Base-by-base conservation (phyloP, 768 basidiomycete genomes). In the Russula foetens region DNA sequence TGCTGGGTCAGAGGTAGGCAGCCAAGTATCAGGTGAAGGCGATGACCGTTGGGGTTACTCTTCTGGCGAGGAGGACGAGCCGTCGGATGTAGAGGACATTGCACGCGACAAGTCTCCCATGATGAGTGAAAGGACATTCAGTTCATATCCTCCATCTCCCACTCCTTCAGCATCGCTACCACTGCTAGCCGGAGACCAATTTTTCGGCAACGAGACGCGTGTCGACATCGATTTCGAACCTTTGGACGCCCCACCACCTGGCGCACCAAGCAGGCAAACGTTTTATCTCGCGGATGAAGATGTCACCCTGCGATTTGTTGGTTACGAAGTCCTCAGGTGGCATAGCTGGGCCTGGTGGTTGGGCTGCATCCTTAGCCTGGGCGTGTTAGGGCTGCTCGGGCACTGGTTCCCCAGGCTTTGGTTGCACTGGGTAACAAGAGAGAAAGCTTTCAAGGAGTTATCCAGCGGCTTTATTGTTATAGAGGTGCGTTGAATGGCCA, bases 371-470 rank as follows among this genome's bases (percentile, higher is more conserved):
- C 52, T 88, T 8, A 83, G 84, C 2, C 73, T 86, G 12, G 96
- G 97, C 5, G 71, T 82, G 5, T 75, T 98, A 23, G 86, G 81
- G 12, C 78, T 99, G 19, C 72, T 95, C 9, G 95, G 94, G 4
- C 85, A 93, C 68, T 99, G 97, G 97, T 85, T 97, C 65, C 97
- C 97, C 58, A 82, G 80, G 6, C 65, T 94, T 28, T 98, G 97
- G 97, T 81, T 98, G 53, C 83, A 83, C 29, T 95, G 88, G 82
- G 88, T 90, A 23, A 84, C 92, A 2, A 79, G 75, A 47, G 91
- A 95, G 71, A 90, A 82, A 55, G 87, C 88, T 23, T 99, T 98
- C 68, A 82, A 83, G 50, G 75, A 90, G 58, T 76, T 84, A 9
- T 71, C 74, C 38, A 74, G 83, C 65, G 91, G 90, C 4, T 87